These are phyloP conservation scores for Epichloe gansuensis DNA, from an alignment of 2,329 filamentous ascomycete species.

Conservation along the genomic window DNA sequence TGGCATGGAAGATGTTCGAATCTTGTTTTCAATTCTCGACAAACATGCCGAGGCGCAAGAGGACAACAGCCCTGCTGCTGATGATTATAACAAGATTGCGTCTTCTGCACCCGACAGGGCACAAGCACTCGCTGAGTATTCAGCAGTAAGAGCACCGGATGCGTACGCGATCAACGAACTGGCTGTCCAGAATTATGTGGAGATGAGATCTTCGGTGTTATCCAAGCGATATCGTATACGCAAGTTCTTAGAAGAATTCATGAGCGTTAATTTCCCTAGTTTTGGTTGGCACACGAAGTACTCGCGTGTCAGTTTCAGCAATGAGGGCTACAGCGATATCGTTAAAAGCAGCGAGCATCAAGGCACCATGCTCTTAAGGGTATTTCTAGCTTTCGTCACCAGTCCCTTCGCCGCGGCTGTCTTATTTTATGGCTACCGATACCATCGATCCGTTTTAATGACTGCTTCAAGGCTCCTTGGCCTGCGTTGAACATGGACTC, in stretches of 20 bases:
- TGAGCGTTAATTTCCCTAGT: slow-evolving; percentile 62
- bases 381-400: slow-evolving; percentile 24
- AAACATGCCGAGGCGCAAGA: slow-evolving; percentile 39
- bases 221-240: slow-evolving; percentile 65
- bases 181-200: slow-evolving; percentile 78
- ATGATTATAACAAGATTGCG: slow-evolving; percentile 19
- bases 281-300: slow-evolving; percentile 91
- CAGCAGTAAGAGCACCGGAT: slow-evolving; percentile 58
- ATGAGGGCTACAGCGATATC: slow-evolving; percentile 80
- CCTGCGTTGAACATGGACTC: neutral
- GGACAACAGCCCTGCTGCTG: slow-evolving; percentile 24
- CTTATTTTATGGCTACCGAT: slow-evolving; percentile 15
- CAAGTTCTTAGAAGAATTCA: slow-evolving; percentile 74
- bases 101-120: slow-evolving; percentile 42
- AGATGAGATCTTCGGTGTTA: slow-evolving; percentile 82
- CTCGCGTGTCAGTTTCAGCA: slow-evolving; percentile 81
- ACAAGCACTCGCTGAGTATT: slow-evolving; percentile 64
- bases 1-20: slow-evolving; percentile 82
- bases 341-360: slow-evolving; percentile 57
- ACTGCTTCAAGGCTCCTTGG: neutral
- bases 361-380: slow-evolving; percentile 42
- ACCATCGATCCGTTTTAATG: slow-evolving; percentile 12
- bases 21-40: slow-evolving; percentile 75
- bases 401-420: slow-evolving; percentile 19
- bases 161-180: slow-evolving; percentile 86